Evolutionary conservation across 768 basidiomycete genomes (phyloP), one percentile per base, ranked within the genome.

Genomic region (Termitomyces sp.): DNA sequence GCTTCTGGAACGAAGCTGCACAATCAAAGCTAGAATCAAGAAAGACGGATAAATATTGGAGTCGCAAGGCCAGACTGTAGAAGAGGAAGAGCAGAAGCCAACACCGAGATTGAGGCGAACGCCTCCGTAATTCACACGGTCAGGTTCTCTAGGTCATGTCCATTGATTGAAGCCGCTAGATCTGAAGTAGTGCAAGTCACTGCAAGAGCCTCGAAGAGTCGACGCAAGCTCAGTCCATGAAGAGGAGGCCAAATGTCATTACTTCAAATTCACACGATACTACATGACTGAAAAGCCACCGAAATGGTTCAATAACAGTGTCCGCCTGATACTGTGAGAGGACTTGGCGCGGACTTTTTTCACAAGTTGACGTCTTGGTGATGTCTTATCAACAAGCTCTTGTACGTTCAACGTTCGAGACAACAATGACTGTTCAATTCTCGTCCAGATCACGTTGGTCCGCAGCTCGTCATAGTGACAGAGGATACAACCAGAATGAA

Each of bases 271-370:
- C 23, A 23, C 14, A 47, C 3, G 19, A 28, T 28, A 7, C 28
- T 17, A 14, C 32, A 3, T 2, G 8, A 7, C 19, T 21, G 40
- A 35, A 9, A 3, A 35, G 7, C 21, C 21, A 51, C 58, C 58
- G 58, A 55, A 41, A 16, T 59, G 44, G 12, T 23, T 37, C 48
- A 53, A 41, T 8, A 46, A 42, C 16, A 27, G 23, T 39, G 30
- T 55, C 50, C 35, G 27, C 27, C 27, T 51, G 50, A 40, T 51
- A 40, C 21, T 28, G 37, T 10, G 17, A 40, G 11, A 52, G 39
- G 50, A 39, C 50, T 52, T 52, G 50, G 50, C 50, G 39, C 39
- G 50, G 27, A 16, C 35, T n/a, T n/a, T 52, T 19, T 40, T 41
- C 37, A n/a, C 5, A 40, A 35, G 34, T 21, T 12, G 11, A 21